Conservation (phyloP, 2,329 filamentous ascomycete species). For the Colletotrichum orchidophilum region DNA sequence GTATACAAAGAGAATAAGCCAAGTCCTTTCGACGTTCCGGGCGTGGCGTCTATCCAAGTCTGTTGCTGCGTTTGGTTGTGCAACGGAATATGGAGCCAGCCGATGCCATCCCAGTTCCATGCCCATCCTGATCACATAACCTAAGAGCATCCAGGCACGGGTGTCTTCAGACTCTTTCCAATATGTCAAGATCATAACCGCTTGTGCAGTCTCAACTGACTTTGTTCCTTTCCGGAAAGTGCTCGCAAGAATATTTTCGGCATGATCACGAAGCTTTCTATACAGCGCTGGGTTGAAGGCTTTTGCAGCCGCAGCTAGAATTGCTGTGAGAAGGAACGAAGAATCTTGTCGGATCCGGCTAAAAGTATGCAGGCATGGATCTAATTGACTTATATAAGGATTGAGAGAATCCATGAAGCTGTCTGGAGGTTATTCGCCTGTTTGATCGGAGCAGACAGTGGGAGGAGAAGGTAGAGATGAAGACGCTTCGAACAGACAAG, state of each 20-base stretch:
- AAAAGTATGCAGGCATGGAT: constrained; percentile 49
- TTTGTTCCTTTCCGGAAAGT: constrained; percentile 45
- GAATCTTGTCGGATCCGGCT: constrained; percentile 46
- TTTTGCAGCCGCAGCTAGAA: constrained; percentile 47
- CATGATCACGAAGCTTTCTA: constrained; percentile 21
- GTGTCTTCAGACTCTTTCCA: constrained; percentile 54
- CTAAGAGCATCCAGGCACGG: constrained; percentile 49
- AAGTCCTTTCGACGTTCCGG: constrained; percentile 15
- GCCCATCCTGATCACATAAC: constrained; percentile 51
- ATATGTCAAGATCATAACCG: constrained; percentile 49
- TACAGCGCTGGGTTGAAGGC: constrained; percentile 47
- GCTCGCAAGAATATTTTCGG: constrained; percentile 42
- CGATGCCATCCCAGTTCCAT: constrained; percentile 51
- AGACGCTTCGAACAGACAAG: neutral
- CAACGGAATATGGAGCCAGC: constrained; percentile 31
- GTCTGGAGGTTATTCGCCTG: neutral
- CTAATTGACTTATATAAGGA: constrained; percentile 51
- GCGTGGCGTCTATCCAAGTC: neutral
- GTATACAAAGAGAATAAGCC: constrained; percentile 20
- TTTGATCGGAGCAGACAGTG: too few species aligned
- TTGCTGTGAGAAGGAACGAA: constrained; percentile 46
- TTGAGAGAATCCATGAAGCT: constrained; percentile 51
- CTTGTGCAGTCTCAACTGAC: constrained; percentile 50
- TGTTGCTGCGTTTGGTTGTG: neutral
- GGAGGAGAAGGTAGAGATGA: too few species aligned